Conservation (phyloP, 176 grass and related monocot species). For the Oryza coarctata region DNA sequence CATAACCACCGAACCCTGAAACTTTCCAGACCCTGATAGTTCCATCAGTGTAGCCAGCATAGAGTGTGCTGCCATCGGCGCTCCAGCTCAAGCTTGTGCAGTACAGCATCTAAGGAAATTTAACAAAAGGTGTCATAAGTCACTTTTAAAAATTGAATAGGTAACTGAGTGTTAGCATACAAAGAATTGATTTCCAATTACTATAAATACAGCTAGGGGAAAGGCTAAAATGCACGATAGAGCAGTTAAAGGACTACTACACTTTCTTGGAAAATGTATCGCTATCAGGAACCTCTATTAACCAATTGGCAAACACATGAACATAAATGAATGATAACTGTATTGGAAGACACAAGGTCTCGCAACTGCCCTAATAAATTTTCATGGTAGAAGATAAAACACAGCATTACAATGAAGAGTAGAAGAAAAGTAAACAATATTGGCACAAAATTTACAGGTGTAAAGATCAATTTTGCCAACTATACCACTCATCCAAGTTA, state of each 20-base stretch:
- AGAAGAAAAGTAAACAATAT: neutral
- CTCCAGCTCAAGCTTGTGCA: conserved; percentile 81
- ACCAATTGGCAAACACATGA: too few species aligned
- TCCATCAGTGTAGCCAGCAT: conserved; percentile 55
- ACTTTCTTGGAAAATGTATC: neutral
- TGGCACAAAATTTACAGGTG: neutral
- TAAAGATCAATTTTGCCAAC: neutral
- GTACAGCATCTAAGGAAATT: conserved; percentile 47
- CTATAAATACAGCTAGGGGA: too few species aligned
- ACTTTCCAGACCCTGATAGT: conserved; percentile 70
- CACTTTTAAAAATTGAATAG: neutral
- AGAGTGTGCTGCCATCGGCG: conserved; percentile 53
- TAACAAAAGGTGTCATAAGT: neutral
- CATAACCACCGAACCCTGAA: conserved; percentile 22
- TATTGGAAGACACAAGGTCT: neutral
- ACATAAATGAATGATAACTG: neutral
- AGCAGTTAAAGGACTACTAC: neutral
- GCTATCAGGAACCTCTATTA: neutral
- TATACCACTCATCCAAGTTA: neutral
- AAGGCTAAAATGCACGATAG: neutral
- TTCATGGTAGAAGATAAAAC: neutral
- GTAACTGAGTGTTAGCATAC: neutral
- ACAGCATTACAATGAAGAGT: neutral
- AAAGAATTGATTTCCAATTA: neutral
- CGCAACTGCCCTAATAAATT: neutral